Evolutionary conservation across 75 land plant species (phyloP).

Genomic region (Picea glauca): DNA sequence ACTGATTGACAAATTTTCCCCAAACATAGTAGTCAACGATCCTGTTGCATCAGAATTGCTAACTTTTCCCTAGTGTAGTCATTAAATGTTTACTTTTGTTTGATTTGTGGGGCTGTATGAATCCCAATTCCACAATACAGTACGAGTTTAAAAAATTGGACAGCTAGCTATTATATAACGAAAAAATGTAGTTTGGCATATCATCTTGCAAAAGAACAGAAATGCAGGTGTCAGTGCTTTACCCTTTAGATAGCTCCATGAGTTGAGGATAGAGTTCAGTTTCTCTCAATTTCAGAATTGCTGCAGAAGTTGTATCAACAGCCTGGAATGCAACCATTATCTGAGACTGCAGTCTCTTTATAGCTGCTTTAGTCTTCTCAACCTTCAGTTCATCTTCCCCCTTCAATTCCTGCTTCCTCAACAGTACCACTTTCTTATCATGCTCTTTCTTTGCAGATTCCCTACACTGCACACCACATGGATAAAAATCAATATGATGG

Average conservation of each 20-base stretch:
- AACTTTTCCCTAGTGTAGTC: background rate
- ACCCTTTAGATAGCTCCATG: slow-evolving; percentile 87
- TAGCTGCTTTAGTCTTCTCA: slow-evolving; percentile 70
- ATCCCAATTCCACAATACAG: background rate
- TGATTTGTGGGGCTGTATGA: background rate
- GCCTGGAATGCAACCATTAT: slow-evolving; percentile 77
- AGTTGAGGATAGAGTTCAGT: slow-evolving; percentile 89
- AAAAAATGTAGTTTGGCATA: background rate
- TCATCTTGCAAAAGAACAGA: background rate
- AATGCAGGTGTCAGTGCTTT: slow-evolving; percentile 11
- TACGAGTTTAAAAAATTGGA: background rate
- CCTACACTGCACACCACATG: slow-evolving; percentile 33
- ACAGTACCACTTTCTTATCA: slow-evolving; percentile 57
- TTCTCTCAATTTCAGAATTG: slow-evolving; percentile 73
- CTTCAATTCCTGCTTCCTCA: slow-evolving; percentile 74
- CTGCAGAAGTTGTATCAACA: slow-evolving; percentile 70
- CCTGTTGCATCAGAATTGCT: no score
- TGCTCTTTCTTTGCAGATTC: slow-evolving; percentile 63
- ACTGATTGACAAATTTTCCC: background rate
- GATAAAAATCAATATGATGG: background rate
- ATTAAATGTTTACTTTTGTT: background rate
- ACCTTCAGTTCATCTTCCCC: slow-evolving; percentile 64
- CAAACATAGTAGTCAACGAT: background rate
- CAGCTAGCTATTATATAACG: background rate
- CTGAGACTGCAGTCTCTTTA: slow-evolving; percentile 70